A percentile compares a stretch with the other conserved stretches of the same genome.
phyloP scores from a whole-genome alignment of 805 yeast species.

The Candida corydali region DNA sequence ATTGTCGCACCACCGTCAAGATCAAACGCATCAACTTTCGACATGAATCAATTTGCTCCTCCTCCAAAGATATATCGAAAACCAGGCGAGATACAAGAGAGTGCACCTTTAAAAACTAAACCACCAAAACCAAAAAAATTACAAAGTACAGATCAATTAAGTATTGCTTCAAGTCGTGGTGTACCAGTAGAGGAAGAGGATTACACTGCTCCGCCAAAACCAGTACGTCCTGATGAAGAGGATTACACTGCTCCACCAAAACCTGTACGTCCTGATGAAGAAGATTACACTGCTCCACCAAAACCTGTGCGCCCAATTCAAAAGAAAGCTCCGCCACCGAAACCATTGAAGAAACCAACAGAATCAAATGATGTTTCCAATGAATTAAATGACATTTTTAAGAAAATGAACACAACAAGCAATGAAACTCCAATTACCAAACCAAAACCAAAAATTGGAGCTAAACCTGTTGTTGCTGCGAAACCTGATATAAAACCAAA shows the following conservation, averaged over 20 bases:
- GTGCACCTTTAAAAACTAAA: background rate
- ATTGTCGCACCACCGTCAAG: background rate
- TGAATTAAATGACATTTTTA: constrained; percentile 1
- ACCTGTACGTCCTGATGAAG: constrained; percentile 1
- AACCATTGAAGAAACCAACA: background rate
- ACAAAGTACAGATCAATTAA: background rate
- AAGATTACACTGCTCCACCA: constrained; percentile 3
- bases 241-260: constrained; percentile 6
- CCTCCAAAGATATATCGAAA: constrained; percentile 30
- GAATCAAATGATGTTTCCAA: too few species aligned
- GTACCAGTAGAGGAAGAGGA: too few species aligned
- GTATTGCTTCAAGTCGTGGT: too few species aligned
- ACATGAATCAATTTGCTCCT: constrained; percentile 29
- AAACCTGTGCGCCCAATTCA: constrained; percentile 5
- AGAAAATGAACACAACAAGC: constrained; percentile 31
- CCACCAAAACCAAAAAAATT: constrained; percentile 11
- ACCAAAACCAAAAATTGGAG: constrained; percentile 9
- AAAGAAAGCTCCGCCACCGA: constrained; percentile 4
- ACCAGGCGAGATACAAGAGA: constrained; percentile 2
- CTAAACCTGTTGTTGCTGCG: constrained; percentile 6
- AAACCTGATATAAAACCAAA: constrained; percentile 6
- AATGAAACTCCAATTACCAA: constrained; percentile 43
- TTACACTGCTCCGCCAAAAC: constrained; percentile 4
- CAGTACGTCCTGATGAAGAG: constrained; percentile 4
- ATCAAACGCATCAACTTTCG: constrained; percentile 33